Evolutionary conservation across 306 rosid species (phyloP).

Genomic region (Acacia crassicarpa): DNA sequence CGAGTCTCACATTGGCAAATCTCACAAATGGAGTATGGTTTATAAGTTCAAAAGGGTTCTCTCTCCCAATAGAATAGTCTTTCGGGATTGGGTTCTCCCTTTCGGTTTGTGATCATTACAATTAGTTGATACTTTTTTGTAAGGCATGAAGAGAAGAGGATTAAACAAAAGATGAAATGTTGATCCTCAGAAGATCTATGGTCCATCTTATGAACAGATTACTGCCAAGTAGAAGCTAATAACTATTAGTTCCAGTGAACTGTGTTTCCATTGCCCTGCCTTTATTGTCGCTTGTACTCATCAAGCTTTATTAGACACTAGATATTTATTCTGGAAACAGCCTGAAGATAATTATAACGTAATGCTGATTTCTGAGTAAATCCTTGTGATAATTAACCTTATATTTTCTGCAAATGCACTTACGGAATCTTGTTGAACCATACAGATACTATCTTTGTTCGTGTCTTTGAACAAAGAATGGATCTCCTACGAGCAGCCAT

Average conservation of each 20-base stretch:
- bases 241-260: background rate
- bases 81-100: too few species aligned
- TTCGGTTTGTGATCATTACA: too few species aligned
- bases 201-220: background rate
- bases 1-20: too few species aligned
- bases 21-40: too few species aligned
- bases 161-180: background rate
- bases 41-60: too few species aligned
- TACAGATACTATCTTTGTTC: conserved; percentile 81
- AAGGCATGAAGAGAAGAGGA: background rate
- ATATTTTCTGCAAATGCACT: conserved; percentile 17
- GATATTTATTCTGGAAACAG: background rate
- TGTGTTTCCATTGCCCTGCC: background rate
- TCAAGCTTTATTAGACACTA: background rate
- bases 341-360: background rate
- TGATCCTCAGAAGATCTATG: background rate
- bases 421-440: background rate
- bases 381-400: conserved; percentile 5
- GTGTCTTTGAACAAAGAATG: conserved; percentile 86
- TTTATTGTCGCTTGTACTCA: background rate
- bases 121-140: background rate
- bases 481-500: conserved; percentile 85
- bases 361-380: background rate
- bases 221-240: background rate
- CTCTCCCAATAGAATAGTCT: too few species aligned